Conservation (phyloP, 345 rosid genomes). For the Aquilaria malaccensis region DNA sequence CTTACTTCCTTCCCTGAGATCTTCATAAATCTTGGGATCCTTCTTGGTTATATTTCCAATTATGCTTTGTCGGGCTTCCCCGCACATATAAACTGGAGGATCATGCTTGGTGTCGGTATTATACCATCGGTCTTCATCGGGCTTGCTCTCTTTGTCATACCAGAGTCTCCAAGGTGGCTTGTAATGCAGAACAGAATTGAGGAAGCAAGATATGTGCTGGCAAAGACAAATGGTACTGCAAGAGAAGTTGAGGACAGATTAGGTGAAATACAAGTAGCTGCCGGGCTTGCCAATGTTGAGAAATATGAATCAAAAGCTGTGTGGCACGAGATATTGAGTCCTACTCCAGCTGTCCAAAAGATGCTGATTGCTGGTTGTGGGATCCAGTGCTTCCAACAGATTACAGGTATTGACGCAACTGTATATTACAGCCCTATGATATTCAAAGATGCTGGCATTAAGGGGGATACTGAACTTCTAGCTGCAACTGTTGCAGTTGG, state of each 20-base stretch:
- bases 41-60: conserved; percentile 60
- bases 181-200: conserved; percentile 41
- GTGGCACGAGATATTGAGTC: conserved; percentile 43
- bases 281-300: conserved; percentile 21
- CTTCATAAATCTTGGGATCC: conserved; percentile 54
- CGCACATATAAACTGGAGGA: conserved; percentile 43
- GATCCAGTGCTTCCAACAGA: conserved; percentile 62
- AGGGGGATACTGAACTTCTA: conserved; percentile 34
- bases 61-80: conserved; percentile 42
- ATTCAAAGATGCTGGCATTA: conserved; percentile 43
- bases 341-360: conserved; percentile 35
- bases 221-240: conserved; percentile 31
- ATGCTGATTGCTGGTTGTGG: conserved; percentile 60
- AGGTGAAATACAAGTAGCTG: conserved; percentile 45
- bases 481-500: conserved; percentile 72
- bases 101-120: conserved; percentile 58
- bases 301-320: conserved; percentile 30
- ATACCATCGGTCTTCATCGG: conserved; percentile 50
- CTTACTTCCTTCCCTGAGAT: conserved; percentile 68
- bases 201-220: conserved; percentile 47
- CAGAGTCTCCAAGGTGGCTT: conserved; percentile 71
- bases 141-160: conserved; percentile 43
- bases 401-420: conserved; percentile 58
- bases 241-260: conserved; percentile 52
- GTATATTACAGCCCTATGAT: conserved; percentile 71